phyloP scores from a whole-genome alignment of 352 stramenopile species.

The Pythium phragmitis region DNA sequence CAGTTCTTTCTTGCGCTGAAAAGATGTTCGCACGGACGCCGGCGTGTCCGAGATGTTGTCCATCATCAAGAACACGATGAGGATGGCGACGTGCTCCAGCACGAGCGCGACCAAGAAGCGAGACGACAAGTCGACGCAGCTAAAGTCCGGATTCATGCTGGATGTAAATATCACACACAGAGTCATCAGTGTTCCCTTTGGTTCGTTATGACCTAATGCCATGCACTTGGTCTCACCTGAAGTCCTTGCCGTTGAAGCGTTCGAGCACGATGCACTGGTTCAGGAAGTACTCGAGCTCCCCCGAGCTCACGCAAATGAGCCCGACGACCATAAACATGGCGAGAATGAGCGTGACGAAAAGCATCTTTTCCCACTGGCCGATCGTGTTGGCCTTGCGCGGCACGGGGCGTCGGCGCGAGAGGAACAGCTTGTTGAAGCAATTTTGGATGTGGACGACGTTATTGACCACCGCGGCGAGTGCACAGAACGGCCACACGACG shows the following conservation, averaged over 20 bases:
- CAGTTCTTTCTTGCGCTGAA: conserved; percentile 84
- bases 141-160: conserved; percentile 85
- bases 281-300: conserved; percentile 83
- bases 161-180: neutral
- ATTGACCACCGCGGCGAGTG: conserved; percentile 72
- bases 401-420: conserved; percentile 67
- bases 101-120: conserved; percentile 79
- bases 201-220: too few species aligned
- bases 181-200: conserved; percentile 1
- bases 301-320: conserved; percentile 82
- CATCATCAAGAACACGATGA: conserved; percentile 76
- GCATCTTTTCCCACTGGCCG: conserved; percentile 85
- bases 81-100: conserved; percentile 67
- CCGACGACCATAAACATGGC: conserved; percentile 83
- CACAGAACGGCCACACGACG: conserved; percentile 85
- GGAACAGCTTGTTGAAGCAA: conserved; percentile 78
- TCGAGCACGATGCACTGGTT: conserved; percentile 66
- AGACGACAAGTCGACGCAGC: conserved; percentile 68
- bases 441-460: conserved; percentile 85
- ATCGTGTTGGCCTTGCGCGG: conserved; percentile 84
- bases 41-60: conserved; percentile 84
- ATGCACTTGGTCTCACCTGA: conserved; percentile 44
- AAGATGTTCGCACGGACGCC: conserved; percentile 68
- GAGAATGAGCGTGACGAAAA: conserved; percentile 81
- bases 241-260: conserved; percentile 79